These are phyloP conservation scores for Pichia californica DNA, from an alignment of 805 yeast genomes.

Conservation along the genomic window DNA sequence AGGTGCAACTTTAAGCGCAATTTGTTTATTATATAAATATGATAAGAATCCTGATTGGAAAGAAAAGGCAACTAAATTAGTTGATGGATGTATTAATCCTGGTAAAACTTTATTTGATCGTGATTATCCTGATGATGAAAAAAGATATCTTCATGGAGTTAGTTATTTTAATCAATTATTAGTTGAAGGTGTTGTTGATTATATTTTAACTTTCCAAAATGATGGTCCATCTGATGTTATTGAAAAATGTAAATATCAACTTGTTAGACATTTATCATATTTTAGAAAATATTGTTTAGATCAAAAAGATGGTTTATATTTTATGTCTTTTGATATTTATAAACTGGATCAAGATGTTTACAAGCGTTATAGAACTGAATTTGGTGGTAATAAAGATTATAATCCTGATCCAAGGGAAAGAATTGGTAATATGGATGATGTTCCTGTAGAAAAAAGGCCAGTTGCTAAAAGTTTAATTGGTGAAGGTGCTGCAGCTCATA, in stretches of 20 bases:
- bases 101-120: conserved; percentile 55
- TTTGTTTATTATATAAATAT: conserved; percentile 40
- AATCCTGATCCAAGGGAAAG: conserved; percentile 49
- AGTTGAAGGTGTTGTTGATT: conserved; percentile 64
- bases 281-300: conserved; percentile 53
- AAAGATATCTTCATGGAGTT: conserved; percentile 59
- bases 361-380: conserved; percentile 44
- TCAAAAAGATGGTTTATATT: conserved; percentile 52
- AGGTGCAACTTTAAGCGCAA: conserved; percentile 57
- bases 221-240: conserved; percentile 34
- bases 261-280: conserved; percentile 48
- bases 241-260: conserved; percentile 33
- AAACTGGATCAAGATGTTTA: conserved; percentile 44
- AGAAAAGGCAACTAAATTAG: conserved; percentile 39
- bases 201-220: conserved; percentile 36
- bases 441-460: conserved; percentile 26
- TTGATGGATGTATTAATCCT: conserved; percentile 53
- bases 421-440: conserved; percentile 33
- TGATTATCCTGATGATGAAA: conserved; percentile 44
- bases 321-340: conserved; percentile 54
- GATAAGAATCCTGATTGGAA: conserved; percentile 50
- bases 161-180: conserved; percentile 58
- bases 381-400: conserved; percentile 49
- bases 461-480: conserved; percentile 45
- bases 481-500: conserved; percentile 60